Conservation (phyloP, 2,329 filamentous ascomycete species). For the Cladorrhinum sp. region DNA sequence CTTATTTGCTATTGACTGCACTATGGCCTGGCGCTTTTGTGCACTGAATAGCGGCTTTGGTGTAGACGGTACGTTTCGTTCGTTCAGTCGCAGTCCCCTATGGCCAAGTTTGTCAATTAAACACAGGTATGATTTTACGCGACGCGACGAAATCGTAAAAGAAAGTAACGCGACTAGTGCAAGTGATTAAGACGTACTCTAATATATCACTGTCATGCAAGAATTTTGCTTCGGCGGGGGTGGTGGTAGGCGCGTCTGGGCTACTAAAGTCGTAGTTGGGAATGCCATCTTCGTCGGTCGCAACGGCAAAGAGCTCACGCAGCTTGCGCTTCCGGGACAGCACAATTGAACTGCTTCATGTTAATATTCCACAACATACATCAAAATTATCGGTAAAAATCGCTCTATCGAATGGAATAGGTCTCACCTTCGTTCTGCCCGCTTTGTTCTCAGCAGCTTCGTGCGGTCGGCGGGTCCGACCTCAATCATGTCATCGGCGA, state of each 20-base stretch:
- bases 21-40: conserved; percentile 30
- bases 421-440: conserved; percentile 59
- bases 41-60: conserved; percentile 44
- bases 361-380: conserved; percentile 46
- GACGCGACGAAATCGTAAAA: conserved; percentile 21
- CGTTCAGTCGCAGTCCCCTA: conserved; percentile 50
- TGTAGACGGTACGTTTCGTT: conserved; percentile 51
- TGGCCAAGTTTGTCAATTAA: conserved; percentile 22
- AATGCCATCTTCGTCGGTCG: conserved; percentile 64
- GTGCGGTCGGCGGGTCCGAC: conserved; percentile 64
- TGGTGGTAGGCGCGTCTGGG: conserved; percentile 53
- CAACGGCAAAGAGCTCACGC: conserved; percentile 78
- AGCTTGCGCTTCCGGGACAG: conserved; percentile 87
- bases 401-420: conserved; percentile 43
- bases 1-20: conserved; percentile 5
- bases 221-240: conserved; percentile 53
- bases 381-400: conserved; percentile 48
- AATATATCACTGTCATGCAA: conserved; percentile 56
- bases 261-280: conserved; percentile 57
- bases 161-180: conserved; percentile 21
- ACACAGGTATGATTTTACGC: conserved; percentile 15
- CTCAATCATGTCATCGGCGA: conserved; percentile 69
- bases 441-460: conserved; percentile 64
- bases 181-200: conserved; percentile 48
- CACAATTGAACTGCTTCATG: conserved; percentile 62